Conservation (phyloP, 805 yeast genomes). For the Pichia rugopelliculosa region DNA sequence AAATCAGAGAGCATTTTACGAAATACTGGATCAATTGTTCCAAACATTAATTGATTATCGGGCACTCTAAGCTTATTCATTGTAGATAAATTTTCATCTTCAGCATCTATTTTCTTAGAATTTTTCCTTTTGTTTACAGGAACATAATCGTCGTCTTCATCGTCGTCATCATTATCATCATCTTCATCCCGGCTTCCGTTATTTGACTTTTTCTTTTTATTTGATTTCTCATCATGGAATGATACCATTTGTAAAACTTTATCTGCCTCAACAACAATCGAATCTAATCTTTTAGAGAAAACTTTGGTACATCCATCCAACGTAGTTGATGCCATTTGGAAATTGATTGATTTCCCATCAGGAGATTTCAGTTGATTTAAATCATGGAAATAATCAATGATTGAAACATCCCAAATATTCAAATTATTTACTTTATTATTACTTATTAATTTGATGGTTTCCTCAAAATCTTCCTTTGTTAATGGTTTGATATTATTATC, state of each 20-base stretch:
- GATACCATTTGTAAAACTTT: slow-evolving; percentile 50
- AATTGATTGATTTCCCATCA: slow-evolving; percentile 41
- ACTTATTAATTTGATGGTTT: slow-evolving; percentile 20
- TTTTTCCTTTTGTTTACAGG: slow-evolving; percentile 16
- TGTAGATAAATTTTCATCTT: background rate
- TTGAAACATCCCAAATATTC: slow-evolving; percentile 43
- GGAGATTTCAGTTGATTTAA: slow-evolving; percentile 34
- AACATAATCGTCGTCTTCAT: slow-evolving; percentile 17
- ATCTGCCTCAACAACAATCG: slow-evolving; percentile 27
- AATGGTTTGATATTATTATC: background rate
- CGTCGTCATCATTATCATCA: slow-evolving; percentile 8
- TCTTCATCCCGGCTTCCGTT: too few species aligned
- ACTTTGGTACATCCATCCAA: slow-evolving; percentile 49
- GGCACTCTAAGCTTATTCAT: background rate
- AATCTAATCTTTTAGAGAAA: slow-evolving; percentile 41
- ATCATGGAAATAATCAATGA: slow-evolving; percentile 48
- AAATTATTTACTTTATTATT: slow-evolving; percentile 39
- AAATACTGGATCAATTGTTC: slow-evolving; percentile 59
- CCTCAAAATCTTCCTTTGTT: slow-evolving; percentile 17
- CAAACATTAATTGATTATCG: slow-evolving; percentile 4
- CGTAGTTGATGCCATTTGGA: slow-evolving; percentile 38
- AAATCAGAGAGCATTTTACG: slow-evolving; percentile 69
- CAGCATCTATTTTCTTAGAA: slow-evolving; percentile 29
- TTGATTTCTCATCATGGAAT: slow-evolving; percentile 31
- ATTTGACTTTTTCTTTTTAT: slow-evolving; percentile 6